A percentile compares a stretch with the other conserved stretches of the same genome.
phyloP scores from a whole-genome alignment of 2,329 filamentous ascomycete genomes.

The Diaporthe velutina region DNA sequence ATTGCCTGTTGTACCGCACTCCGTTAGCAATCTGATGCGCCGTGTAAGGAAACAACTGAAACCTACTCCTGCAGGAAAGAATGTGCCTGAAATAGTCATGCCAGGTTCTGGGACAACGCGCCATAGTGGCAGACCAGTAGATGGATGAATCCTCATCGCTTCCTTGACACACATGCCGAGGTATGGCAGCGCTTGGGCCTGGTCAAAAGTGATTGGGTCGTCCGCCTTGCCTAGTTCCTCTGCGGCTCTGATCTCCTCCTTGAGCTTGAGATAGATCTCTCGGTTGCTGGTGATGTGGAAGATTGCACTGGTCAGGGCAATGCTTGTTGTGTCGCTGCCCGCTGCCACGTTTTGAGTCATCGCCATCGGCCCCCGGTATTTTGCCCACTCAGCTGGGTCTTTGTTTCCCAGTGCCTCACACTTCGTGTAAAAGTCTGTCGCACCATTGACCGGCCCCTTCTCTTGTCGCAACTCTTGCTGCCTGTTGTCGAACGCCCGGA shows the following conservation, averaged over 20 bases:
- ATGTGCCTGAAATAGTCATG: neutral
- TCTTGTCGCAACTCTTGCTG: neutral
- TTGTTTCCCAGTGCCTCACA: neutral
- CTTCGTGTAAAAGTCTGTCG: constrained; percentile 10
- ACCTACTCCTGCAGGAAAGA: constrained; percentile 10
- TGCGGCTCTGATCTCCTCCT: constrained; percentile 66
- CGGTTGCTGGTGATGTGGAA: constrained; percentile 73
- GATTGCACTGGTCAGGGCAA: constrained; percentile 70
- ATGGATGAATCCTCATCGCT: constrained; percentile 2
- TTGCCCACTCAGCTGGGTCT: neutral
- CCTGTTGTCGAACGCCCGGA: neutral
- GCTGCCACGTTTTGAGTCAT: constrained; percentile 42
- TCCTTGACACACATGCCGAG: neutral
- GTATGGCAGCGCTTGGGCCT: constrained; percentile 8
- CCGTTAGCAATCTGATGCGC: neutral
- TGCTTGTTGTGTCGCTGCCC: constrained; percentile 76
- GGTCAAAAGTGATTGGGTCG: constrained; percentile 11
- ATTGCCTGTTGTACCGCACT: constrained; percentile 49
- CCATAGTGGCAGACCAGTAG: constrained; percentile 18
- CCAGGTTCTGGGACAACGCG: constrained; percentile 13
- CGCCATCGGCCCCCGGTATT: neutral
- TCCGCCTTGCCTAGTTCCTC: constrained; percentile 44
- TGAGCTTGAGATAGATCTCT: constrained; percentile 59
- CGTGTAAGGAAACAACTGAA: neutral
- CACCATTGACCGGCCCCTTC: constrained; percentile 4